Evolutionary conservation across 1,284 basidiomycete genomes (phyloP).

Genomic region (Cryptococcus sp.): DNA sequence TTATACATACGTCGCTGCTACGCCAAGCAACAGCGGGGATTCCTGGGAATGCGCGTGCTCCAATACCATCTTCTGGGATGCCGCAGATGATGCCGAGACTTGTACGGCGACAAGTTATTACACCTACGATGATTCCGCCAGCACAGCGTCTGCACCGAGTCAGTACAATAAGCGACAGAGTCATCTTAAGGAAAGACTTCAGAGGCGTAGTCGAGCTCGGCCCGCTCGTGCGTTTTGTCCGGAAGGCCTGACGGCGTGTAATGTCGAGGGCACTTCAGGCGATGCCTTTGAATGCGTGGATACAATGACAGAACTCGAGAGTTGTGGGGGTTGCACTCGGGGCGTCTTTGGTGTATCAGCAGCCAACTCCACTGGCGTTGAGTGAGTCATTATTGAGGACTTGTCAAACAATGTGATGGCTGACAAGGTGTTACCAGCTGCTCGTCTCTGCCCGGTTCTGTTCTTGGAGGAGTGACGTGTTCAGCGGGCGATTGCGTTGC

Average conservation of each 20-base stretch:
- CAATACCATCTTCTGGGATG: too few species aligned
- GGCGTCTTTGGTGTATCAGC: background rate
- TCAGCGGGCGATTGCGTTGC: conserved; percentile 4
- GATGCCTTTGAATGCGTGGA: conserved; percentile 8
- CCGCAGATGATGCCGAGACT: too few species aligned
- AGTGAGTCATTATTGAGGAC: background rate
- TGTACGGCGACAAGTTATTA: too few species aligned
- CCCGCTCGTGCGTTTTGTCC: conserved; percentile 6
- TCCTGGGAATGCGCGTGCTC: too few species aligned
- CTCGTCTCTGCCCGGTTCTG: conserved; percentile 3
- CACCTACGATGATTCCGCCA: too few species aligned
- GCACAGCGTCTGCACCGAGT: background rate
- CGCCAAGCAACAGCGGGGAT: too few species aligned
- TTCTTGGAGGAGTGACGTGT: conserved; percentile 5
- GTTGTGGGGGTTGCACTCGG: conserved; percentile 3
- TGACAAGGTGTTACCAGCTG: background rate
- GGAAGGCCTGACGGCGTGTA: conserved; percentile 3
- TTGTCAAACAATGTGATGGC: background rate
- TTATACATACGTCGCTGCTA: too few species aligned
- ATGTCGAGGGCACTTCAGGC: background rate
- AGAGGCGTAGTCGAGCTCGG: background rate
- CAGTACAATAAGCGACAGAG: conserved; percentile 1
- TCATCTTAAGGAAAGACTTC: conserved; percentile 4
- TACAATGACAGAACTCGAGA: conserved; percentile 2
- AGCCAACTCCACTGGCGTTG: background rate